Base-by-base conservation (phyloP, 176 grass and related monocot genomes). In the Zea luxurians region DNA sequence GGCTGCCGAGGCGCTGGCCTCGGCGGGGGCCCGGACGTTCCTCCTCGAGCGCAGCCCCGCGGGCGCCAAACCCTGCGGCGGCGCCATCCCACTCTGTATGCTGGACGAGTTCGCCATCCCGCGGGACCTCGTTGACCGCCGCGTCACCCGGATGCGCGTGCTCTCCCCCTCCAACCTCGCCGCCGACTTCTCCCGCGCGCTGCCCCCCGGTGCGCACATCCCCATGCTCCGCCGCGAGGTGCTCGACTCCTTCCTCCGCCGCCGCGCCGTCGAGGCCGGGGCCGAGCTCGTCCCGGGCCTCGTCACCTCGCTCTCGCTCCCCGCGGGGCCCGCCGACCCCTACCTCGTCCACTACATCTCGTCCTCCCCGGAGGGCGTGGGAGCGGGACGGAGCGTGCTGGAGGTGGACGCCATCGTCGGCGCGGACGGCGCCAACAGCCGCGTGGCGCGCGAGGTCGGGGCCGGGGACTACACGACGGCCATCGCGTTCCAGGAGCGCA, bases 401-500 rank as follows among this genome's bases (percentile, higher is more conserved):
- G 89, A 87, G 59, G 91, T 93, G 8, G 91, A 94, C 78, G 87
- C 90, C 62, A 46, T 97, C 81, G 83, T 97, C 47, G 94, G 89
- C 58, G 94, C 91, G 12, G 94, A 97, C 88, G 91, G 91, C 61
- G 91, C 94, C 15, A 97, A 97, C 83, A 97, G 91, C 81, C 85
- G 89, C 54, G 94, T 97, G 13, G 94, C 94, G 5, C 80, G 87
- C 3, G 83, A 80, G 82, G 86, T 97, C 5, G 84, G 82, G 7
- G 95, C 89, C 2, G 95, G 95, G 10, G 87, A 81, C 70, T 97
- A 97, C 84, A 66, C 91, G n/a, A 94, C 95, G 49, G 95, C 95
- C 38, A 97, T 97, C 70, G 95, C 95, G 64, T 94, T 97, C 92
- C 95, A 97, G 89, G 91, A 97, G 76, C 91, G 94, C 61, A 86